A percentile compares a stretch with the other conserved stretches of the same genome.
phyloP scores from a whole-genome alignment of 805 yeast species.

The Candida coquimbonensis region DNA sequence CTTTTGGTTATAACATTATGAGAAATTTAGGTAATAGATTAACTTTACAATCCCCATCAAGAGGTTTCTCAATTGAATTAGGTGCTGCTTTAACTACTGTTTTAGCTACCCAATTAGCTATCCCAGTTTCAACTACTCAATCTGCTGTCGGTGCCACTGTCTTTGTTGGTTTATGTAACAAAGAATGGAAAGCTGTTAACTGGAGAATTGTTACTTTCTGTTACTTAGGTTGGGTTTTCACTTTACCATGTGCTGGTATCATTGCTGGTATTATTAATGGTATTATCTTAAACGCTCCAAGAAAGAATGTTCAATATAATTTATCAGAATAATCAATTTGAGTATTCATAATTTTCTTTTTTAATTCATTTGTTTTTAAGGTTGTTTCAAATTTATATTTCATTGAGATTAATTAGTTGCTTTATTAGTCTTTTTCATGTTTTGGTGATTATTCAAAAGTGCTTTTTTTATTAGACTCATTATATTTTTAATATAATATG shows the following conservation, averaged over 20 bases:
- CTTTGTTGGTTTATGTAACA: constrained; percentile 67
- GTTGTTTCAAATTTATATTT: not conserved
- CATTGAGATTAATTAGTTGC: not conserved
- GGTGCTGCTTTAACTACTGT: constrained; percentile 74
- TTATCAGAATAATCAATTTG: not conserved
- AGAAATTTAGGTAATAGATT: constrained; percentile 64
- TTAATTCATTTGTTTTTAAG: not conserved
- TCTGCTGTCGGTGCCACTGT: constrained; percentile 76
- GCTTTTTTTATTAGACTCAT: not conserved
- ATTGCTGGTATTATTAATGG: constrained; percentile 62
- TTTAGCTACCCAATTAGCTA: constrained; percentile 64
- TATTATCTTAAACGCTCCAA: constrained; percentile 60
- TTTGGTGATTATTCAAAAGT: not conserved
- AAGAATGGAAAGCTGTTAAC: constrained; percentile 54
- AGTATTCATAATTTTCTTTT: not conserved
- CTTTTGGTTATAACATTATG: constrained; percentile 66
- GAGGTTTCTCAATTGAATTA: constrained; percentile 71
- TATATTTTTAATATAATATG: not conserved
- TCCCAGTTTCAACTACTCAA: constrained; percentile 76
- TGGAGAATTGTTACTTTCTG: constrained; percentile 75
- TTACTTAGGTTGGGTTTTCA: constrained; percentile 64
- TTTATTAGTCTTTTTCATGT: not conserved
- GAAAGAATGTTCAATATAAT: constrained; percentile 29
- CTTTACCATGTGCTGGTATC: constrained; percentile 68
- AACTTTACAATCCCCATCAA: constrained; percentile 68